phyloP scores from a whole-genome alignment of 768 basidiomycete genomes.

The Suillus lakei region DNA sequence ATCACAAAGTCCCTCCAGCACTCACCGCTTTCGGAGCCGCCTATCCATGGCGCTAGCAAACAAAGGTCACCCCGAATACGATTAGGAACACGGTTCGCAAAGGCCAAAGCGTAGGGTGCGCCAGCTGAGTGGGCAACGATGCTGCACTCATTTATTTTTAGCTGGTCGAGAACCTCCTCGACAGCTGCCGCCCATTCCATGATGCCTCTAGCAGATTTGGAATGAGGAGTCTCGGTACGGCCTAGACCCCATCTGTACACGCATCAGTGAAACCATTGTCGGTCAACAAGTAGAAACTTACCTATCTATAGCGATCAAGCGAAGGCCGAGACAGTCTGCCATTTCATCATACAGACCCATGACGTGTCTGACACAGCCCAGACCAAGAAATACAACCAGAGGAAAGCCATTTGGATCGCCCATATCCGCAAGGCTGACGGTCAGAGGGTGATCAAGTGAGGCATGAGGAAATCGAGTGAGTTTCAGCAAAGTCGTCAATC shows the following conservation, averaged over 20 bases:
- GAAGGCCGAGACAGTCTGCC: constrained; percentile 83
- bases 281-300: constrained; percentile 38
- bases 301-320: constrained; percentile 94
- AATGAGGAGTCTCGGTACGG: constrained; percentile 70
- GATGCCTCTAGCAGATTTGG: constrained; percentile 76
- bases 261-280: background rate
- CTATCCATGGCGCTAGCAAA: constrained; percentile 95
- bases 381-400: constrained; percentile 88
- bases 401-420: constrained; percentile 87
- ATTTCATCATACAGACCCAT: constrained; percentile 97
- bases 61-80: constrained; percentile 86
- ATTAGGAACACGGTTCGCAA: constrained; percentile 73
- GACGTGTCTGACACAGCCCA: constrained; percentile 93
- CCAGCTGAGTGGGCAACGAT: constrained; percentile 97
- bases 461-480: constrained; percentile 84
- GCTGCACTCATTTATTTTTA: constrained; percentile 80
- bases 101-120: constrained; percentile 91
- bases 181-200: constrained; percentile 91
- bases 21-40: constrained; percentile 83
- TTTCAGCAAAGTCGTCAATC: constrained; percentile 80
- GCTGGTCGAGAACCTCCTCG: constrained; percentile 84
- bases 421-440: constrained; percentile 92
- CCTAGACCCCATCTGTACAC: constrained; percentile 86
- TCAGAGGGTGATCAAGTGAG: constrained; percentile 71
- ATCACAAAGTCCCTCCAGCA: constrained; percentile 5